phyloP scores from a whole-genome alignment of 768 basidiomycete species.

The Amanita polypyramis region DNA sequence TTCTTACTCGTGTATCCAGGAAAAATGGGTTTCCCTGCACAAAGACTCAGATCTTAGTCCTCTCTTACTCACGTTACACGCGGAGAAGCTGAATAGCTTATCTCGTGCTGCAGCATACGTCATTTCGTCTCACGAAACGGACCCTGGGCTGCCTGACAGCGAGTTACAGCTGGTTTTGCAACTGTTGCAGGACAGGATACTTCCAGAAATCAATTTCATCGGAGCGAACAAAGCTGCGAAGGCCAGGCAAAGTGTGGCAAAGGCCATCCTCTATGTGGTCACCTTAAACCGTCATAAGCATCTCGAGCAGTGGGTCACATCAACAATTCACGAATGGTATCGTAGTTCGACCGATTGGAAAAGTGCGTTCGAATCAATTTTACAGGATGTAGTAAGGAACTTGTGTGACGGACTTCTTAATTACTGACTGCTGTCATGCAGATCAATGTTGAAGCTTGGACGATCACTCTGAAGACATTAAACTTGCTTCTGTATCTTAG shows the following conservation, averaged over 20 bases:
- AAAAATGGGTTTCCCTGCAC: slow-evolving; percentile 43
- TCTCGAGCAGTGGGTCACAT: slow-evolving; percentile 20
- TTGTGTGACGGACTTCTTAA: neutral
- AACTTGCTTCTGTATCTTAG: slow-evolving; percentile 30
- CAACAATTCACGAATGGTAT: slow-evolving; percentile 29
- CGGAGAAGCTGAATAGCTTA: slow-evolving; percentile 32
- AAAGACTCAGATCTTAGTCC: slow-evolving; percentile 27
- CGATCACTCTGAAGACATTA: slow-evolving; percentile 27
- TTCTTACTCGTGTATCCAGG: neutral
- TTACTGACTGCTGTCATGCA: slow-evolving; percentile 9
- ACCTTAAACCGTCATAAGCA: slow-evolving; percentile 18
- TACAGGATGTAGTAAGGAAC: slow-evolving; percentile 31
- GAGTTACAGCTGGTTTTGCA: slow-evolving; percentile 13
- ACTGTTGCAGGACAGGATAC: slow-evolving; percentile 25
- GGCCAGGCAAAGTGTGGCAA: slow-evolving; percentile 9
- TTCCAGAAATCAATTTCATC: slow-evolving; percentile 23
- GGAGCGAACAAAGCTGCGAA: neutral
- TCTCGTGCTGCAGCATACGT: slow-evolving; percentile 22
- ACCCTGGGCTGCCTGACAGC: slow-evolving; percentile 1
- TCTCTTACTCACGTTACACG: slow-evolving; percentile 34
- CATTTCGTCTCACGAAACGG: slow-evolving; percentile 12
- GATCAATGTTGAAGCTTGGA: slow-evolving; percentile 35
- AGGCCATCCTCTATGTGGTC: slow-evolving; percentile 12
- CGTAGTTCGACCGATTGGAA: slow-evolving; percentile 29
- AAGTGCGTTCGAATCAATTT: slow-evolving; percentile 24